Percentiles rank a stretch among this genome's conserved stretches.
These are phyloP conservation scores for Leccinum broughii DNA, from an alignment of 768 basidiomycete species.

Conservation along the genomic window DNA sequence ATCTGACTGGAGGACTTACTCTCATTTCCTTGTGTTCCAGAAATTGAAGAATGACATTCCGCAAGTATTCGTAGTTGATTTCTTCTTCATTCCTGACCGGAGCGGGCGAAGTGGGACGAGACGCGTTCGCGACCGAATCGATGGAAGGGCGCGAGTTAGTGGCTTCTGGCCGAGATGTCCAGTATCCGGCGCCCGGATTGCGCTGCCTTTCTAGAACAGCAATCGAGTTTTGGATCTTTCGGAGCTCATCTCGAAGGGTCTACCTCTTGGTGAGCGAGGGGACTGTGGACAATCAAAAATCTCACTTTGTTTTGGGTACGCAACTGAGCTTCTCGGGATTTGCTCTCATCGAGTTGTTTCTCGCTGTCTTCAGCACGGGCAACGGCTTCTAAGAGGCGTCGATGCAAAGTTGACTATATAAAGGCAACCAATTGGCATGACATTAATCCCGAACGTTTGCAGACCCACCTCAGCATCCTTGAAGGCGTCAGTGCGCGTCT, in stretches of 20 bases:
- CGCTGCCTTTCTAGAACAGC: slow-evolving; percentile 87
- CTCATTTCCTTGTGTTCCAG: slow-evolving; percentile 98
- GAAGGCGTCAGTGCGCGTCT: slow-evolving; percentile 46
- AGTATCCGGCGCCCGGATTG: slow-evolving; percentile 93
- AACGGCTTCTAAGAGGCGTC: slow-evolving; percentile 49
- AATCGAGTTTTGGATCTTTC: slow-evolving; percentile 93
- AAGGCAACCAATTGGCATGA: slow-evolving; percentile 3
- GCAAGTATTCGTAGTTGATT: slow-evolving; percentile 91
- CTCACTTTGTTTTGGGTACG: slow-evolving; percentile 77
- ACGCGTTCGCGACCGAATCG: slow-evolving; percentile 44
- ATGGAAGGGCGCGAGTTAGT: slow-evolving; percentile 38
- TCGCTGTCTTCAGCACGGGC: slow-evolving; percentile 55
- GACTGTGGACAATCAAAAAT: neutral
- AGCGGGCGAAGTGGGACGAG: slow-evolving; percentile 36
- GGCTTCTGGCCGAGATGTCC: slow-evolving; percentile 53
- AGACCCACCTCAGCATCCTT: slow-evolving; percentile 64
- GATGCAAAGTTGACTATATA: slow-evolving; percentile 45
- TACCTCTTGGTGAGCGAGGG: slow-evolving; percentile 33
- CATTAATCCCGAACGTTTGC: neutral
- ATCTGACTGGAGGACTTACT: slow-evolving; percentile 48
- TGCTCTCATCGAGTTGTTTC: slow-evolving; percentile 71
- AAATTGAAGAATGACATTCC: slow-evolving; percentile 97
- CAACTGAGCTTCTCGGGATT: slow-evolving; percentile 66
- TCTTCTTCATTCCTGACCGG: slow-evolving; percentile 72
- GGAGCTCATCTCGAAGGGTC: slow-evolving; percentile 90